Conservation (phyloP, 1,139 yeast species). For the Yamadazyma siamensis region DNA sequence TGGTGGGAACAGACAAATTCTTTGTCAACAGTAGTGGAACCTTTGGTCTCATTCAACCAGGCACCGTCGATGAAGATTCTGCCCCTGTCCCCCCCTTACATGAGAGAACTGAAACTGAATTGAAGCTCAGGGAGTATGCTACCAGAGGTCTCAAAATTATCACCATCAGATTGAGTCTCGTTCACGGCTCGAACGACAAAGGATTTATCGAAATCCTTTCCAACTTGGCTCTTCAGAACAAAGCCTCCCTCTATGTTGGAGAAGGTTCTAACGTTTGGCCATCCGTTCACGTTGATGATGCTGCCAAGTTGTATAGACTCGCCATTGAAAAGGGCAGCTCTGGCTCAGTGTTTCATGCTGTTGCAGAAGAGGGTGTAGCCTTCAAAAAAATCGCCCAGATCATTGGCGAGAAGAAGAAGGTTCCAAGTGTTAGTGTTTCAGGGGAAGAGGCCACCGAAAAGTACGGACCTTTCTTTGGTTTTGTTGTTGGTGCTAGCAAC, state of each 20-base stretch:
- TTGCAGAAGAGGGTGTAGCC: conserved; percentile 18
- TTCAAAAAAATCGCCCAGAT: conserved; percentile 20
- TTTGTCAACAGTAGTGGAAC: conserved; percentile 17
- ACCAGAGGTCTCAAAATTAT: conserved; percentile 17
- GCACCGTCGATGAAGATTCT: background rate
- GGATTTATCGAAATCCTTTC: conserved; percentile 14
- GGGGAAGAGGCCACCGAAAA: conserved; percentile 7
- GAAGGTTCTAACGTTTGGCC: conserved; percentile 25
- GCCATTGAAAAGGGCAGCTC: conserved; percentile 24
- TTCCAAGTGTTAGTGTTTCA: conserved; percentile 13
- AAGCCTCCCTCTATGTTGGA: conserved; percentile 13
- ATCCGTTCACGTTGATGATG: conserved; percentile 24
- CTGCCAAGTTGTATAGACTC: conserved; percentile 18
- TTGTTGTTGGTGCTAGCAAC: conserved; percentile 8
- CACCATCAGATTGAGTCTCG: conserved; percentile 22
- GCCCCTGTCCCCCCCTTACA: no score
- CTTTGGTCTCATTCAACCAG: no score
- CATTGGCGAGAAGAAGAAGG: conserved; percentile 15
- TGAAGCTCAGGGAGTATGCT: conserved; percentile 7
- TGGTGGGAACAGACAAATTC: conserved; percentile 19
- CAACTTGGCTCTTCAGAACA: conserved; percentile 11
- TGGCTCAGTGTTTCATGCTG: conserved; percentile 20
- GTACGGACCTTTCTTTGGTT: conserved; percentile 9
- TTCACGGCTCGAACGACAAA: conserved; percentile 22
- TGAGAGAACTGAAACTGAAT: conserved; percentile 13